Evolutionary conservation across 164 flowering plant species (phyloP).

Genomic region (grape (Vitis vinifera)): ASM3070453v1 NC_081819.1:2072001-2072500

Average conservation of each 20-base stretch:
- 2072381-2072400: too few species aligned
- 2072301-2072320: slow-evolving; percentile 15
- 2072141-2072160: background rate
- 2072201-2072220: background rate
- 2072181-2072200: background rate
- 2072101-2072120: slow-evolving; percentile 69
- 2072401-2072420: too few species aligned
- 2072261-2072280: slow-evolving; percentile 42
- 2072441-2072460: too few species aligned
- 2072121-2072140: background rate
- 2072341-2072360: slow-evolving; percentile 48
- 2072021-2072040: slow-evolving; percentile 77
- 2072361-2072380: too few species aligned
- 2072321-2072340: slow-evolving; percentile 1
- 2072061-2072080: slow-evolving; percentile 59
- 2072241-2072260: slow-evolving; percentile 65
- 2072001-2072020: slow-evolving; percentile 71
- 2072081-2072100: slow-evolving; percentile 60
- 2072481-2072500: too few species aligned
- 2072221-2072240: slow-evolving; percentile 48
- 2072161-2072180: too few species aligned
- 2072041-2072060: slow-evolving; percentile 69
- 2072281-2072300: slow-evolving; percentile 13
- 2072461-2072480: too few species aligned
- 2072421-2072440: too few species aligned